Percentiles rank a stretch among this genome's conserved stretches.
These are phyloP conservation scores for Hanseniaspora thailandica DNA, from an alignment of 805 yeast genomes.

Conservation along the genomic window DNA sequence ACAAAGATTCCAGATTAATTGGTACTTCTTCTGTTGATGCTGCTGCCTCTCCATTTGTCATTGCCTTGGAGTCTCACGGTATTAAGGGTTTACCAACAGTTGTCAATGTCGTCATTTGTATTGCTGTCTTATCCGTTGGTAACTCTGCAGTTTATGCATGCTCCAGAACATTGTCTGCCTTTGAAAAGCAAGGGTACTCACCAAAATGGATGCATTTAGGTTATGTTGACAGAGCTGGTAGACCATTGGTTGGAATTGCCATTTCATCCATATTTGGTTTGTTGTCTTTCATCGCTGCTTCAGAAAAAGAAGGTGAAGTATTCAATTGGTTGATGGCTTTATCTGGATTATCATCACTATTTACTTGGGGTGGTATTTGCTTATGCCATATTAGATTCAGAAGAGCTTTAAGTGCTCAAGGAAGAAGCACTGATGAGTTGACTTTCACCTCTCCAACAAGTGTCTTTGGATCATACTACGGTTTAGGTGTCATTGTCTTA, in stretches of 20 bases:
- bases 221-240: slow-evolving; percentile 64
- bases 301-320: slow-evolving; percentile 36
- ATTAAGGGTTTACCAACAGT: slow-evolving; percentile 52
- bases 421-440: slow-evolving; percentile 49
- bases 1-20: slow-evolving; percentile 37
- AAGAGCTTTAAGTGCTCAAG: slow-evolving; percentile 43
- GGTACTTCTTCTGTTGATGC: slow-evolving; percentile 43
- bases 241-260: slow-evolving; percentile 63
- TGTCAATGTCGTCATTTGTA: slow-evolving; percentile 54
- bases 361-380: slow-evolving; percentile 46
- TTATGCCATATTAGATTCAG: slow-evolving; percentile 43
- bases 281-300: slow-evolving; percentile 44
- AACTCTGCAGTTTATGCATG: slow-evolving; percentile 60
- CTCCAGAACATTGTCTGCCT: slow-evolving; percentile 55
- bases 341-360: slow-evolving; percentile 41
- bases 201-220: slow-evolving; percentile 46
- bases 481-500: slow-evolving; percentile 41
- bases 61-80: slow-evolving; percentile 59
- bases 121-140: slow-evolving; percentile 59
- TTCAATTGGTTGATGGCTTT: slow-evolving; percentile 47
- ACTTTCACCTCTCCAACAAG: slow-evolving; percentile 55
- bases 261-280: slow-evolving; percentile 43
- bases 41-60: slow-evolving; percentile 62
- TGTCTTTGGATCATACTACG: slow-evolving; percentile 48
- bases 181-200: slow-evolving; percentile 59